Base-by-base conservation (phyloP, 768 basidiomycete genomes). In the Rubroboletus satanas region DNA sequence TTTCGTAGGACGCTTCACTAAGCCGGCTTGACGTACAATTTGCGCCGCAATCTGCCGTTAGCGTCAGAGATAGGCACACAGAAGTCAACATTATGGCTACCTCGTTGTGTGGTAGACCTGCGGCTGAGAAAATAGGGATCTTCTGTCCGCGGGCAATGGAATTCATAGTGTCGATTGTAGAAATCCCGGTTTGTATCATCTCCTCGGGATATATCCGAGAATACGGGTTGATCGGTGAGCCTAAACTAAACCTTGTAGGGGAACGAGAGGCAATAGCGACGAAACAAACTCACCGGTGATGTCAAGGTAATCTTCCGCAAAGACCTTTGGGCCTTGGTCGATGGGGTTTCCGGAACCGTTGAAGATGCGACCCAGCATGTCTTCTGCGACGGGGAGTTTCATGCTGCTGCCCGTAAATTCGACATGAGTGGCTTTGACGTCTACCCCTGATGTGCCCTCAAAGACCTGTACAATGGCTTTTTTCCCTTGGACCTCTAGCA, bases 101-200 rank as follows among this genome's bases (percentile, higher is more conserved):
- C 79, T 98, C 94, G 74, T 99, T 98, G 77, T 99, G 97, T 39
- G 97, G 97, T 45, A 99, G 79, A 80, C 97, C 95, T 54, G 97
- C 93, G 44, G 97, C 97, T 46, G 94, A 98, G 79, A 99, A 99
- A 71, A 99, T 99, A 57, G 97, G 97, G 62, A 99, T 98, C 83
- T 99, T 99, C 75, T 99, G 97, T 12, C 97, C 97, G 76, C 97
- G 93, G 57, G 97, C 97, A 70, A 99, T 99, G 54, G 96, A 96
- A 76, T 99, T 95, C 93, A 96, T 96, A 41, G 84, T 84, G 71
- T 96, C 93, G 68, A 96, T 95, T 26, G 97, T 99, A 42, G 97
- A 99, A 67, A 98, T 98, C 74, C 97, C 97, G 35, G 97, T 99
- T 74, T 99, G 97, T 60, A 99, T 98, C 97, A 99, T 99, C 76